Base-by-base conservation (phyloP, 768 basidiomycete genomes). In the Mycena indigotica region DNA sequence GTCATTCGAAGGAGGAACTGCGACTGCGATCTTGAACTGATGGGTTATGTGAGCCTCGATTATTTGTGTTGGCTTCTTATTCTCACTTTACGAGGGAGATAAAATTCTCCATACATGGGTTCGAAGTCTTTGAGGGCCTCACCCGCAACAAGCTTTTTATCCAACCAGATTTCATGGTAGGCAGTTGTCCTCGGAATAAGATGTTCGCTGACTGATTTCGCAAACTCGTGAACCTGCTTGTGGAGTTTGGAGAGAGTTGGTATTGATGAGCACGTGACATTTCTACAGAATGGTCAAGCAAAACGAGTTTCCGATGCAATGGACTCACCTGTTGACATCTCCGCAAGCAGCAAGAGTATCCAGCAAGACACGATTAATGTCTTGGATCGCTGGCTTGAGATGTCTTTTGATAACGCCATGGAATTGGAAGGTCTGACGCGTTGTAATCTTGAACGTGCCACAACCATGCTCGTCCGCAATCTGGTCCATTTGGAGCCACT, bases 161-260 rank as follows among this genome's bases (percentile, higher is more conserved):
- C 95, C 40, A 98, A 80, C 96, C 96, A 99, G 61, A 99, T 98
- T 74, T 99, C 97, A 69, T 98, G 93, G 71, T 99, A 98, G 4
- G 97, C 97, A 3, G 86, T 85, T 4, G 95, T 98, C 44, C 86
- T 82, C 21, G 97, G 97, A 29, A 97, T 80, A 39, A 99, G 83
- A 67, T 91, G 88, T 58, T 87, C 84, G 73, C 93, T 95, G 67
- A 95, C 83, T 56, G 79, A 78, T 67, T 88, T 93, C 1, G 93
- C 83, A 66, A 98, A 97, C 35, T 87, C 81, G 67, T 85, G 93
- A 15, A 94, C 93, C 70, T 89, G 82, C 21, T 74, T 73, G 74
- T 99, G 97, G 28, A 97, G 78, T 59, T 82, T 85, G n/a, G 95
- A 96, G 65, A 93, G 73, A 1, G 91, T 81, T 4, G 97, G 97